These are phyloP conservation scores for Yamadazyma conglobata DNA, from an alignment of 1,139 yeast genomes.

Conservation along the genomic window DNA sequence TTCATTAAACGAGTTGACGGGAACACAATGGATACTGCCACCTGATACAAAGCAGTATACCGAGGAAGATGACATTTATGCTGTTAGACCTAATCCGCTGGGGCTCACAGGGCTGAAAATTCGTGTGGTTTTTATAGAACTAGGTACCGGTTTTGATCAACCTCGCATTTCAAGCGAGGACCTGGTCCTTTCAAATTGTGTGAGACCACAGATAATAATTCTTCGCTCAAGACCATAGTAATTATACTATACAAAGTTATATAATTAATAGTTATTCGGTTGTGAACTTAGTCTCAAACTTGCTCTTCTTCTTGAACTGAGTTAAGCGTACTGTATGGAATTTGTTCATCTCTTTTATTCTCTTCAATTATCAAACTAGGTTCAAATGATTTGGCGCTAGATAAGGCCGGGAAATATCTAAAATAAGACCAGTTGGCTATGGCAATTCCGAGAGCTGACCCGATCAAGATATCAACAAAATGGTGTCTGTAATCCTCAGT, in stretches of 20 bases:
- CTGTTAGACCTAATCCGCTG: too few species aligned
- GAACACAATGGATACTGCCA: slow-evolving; percentile 38
- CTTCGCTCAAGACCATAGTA: too few species aligned
- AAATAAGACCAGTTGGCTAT: slow-evolving; percentile 39
- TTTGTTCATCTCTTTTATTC: too few species aligned
- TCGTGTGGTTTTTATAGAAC: too few species aligned
- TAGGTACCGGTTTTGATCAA: too few species aligned
- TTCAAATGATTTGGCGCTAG: slow-evolving; percentile 19
- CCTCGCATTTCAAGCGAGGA: too few species aligned
- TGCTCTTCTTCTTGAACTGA: too few species aligned
- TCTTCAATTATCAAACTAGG: slow-evolving; percentile 18
- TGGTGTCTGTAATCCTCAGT: slow-evolving; percentile 82
- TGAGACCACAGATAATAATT: too few species aligned
- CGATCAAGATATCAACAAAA: slow-evolving; percentile 63
- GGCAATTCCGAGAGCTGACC: slow-evolving; percentile 49
- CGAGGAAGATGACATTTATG: slow-evolving; percentile 17
- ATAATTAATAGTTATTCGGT: too few species aligned
- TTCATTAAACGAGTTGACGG: slow-evolving; percentile 26
- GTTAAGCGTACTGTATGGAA: not conserved
- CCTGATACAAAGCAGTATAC: slow-evolving; percentile 41
- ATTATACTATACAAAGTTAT: too few species aligned
- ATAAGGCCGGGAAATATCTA: slow-evolving; percentile 32
- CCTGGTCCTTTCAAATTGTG: too few species aligned
- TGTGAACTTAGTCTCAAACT: not conserved
- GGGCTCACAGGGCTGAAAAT: too few species aligned